phyloP scores from a whole-genome alignment of 2,329 filamentous ascomycete genomes.

The Lachnellula cervina region DNA sequence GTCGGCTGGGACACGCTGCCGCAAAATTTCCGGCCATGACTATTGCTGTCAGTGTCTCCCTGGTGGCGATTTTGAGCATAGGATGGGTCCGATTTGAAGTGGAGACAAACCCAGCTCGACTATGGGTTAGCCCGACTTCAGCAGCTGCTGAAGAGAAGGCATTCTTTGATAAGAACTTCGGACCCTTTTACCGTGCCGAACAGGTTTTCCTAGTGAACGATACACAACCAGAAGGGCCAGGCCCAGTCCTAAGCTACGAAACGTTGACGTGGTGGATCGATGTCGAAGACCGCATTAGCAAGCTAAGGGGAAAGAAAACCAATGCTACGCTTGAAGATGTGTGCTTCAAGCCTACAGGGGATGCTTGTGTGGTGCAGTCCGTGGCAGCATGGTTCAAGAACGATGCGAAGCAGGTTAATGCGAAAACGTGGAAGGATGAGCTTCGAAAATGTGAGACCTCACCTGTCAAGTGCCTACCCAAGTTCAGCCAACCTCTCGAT shows the following conservation, averaged over 20 bases:
- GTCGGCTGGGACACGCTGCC: conserved; percentile 71
- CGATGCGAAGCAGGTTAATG: conserved; percentile 56
- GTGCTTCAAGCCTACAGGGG: conserved; percentile 88
- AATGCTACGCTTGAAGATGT: conserved; percentile 73
- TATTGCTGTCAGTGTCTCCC: conserved; percentile 67
- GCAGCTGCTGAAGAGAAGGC: conserved; percentile 86
- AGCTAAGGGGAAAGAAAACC: conserved; percentile 64
- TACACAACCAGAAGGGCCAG: conserved; percentile 55
- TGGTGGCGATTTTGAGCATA: conserved; percentile 74
- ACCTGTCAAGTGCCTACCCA: conserved; percentile 80
- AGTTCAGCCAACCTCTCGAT: conserved; percentile 83
- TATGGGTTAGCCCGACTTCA: conserved; percentile 97
- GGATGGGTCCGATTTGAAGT: conserved; percentile 88
- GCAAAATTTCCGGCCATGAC: conserved; percentile 82
- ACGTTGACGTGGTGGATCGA: conserved; percentile 92
- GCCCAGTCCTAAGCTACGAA: conserved; percentile 81
- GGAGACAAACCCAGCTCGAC: conserved; percentile 80
- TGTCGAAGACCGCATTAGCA: conserved; percentile 72
- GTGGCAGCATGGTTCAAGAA: conserved; percentile 83
- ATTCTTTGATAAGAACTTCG: conserved; percentile 91
- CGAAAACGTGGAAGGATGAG: conserved; percentile 64
- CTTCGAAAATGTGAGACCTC: conserved; percentile 70
- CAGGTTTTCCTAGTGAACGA: conserved; percentile 94
- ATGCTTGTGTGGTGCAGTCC: conserved; percentile 89
- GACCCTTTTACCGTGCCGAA: conserved; percentile 91